These are phyloP conservation scores for Nicotiana attenuata DNA, from an alignment of 257 asterid species.

Conservation along the genomic window DNA sequence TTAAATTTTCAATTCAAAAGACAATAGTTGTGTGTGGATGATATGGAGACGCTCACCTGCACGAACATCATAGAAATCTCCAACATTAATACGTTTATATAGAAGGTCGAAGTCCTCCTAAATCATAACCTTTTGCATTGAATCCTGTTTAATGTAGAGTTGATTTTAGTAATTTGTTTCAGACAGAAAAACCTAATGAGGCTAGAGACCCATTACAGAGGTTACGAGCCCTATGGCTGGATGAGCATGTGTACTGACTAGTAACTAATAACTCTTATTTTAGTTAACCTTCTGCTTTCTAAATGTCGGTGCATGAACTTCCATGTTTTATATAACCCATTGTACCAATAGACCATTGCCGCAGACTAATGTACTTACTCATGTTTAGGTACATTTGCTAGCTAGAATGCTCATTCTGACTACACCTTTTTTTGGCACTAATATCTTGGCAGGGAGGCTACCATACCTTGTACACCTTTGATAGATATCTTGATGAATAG, in stretches of 20 bases:
- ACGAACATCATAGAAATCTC: neutral
- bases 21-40: constrained; percentile 54
- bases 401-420: neutral
- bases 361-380: neutral
- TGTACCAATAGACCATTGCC: neutral
- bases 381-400: neutral
- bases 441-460: neutral
- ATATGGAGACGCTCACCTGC: constrained; percentile 68
- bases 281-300: neutral
- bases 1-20: too few relatives aligned
- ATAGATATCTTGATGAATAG: neutral
- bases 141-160: neutral
- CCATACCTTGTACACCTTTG: neutral
- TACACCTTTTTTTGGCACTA: neutral
- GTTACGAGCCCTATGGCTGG: neutral
- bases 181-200: neutral
- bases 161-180: neutral
- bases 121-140: neutral
- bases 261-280: neutral
- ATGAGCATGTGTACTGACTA: neutral
- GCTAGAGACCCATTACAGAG: neutral
- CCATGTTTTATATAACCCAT: neutral
- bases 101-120: neutral
- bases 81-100: neutral
- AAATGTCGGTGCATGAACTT: neutral